A percentile compares a stretch with the other conserved stretches of the same genome.
These are phyloP conservation scores for Paecilomyces formosus DNA, from an alignment of 2,329 filamentous ascomycete genomes.

Conservation along the genomic window DNA sequence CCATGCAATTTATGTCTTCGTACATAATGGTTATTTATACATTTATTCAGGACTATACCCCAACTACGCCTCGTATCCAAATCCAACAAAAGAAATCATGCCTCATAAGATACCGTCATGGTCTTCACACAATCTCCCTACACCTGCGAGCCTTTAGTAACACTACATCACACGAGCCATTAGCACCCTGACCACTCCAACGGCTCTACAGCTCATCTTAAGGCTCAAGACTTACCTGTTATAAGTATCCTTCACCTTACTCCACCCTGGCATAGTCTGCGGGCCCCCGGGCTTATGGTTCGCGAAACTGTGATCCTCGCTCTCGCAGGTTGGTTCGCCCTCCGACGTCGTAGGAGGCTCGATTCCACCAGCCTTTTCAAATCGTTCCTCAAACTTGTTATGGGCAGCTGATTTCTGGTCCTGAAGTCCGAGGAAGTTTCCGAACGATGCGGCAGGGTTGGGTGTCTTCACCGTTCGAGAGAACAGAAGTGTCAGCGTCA, in stretches of 20 bases:
- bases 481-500: not conserved
- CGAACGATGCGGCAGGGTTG: slow-evolving; percentile 17
- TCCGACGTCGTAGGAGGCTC: slow-evolving; percentile 1
- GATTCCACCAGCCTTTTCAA: slow-evolving; percentile 1
- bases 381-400: slow-evolving; percentile 8
- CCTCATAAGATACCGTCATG: not conserved
- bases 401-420: slow-evolving; percentile 21
- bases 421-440: slow-evolving; percentile 17
- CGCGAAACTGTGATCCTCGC: slow-evolving; percentile 28
- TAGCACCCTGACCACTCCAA: not conserved
- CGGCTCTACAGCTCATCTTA: not conserved
- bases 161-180: not conserved
- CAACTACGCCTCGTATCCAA: not conserved
- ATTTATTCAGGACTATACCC: not conserved
- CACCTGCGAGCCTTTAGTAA: not conserved
- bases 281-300: slow-evolving; percentile 16
- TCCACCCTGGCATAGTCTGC: slow-evolving; percentile 23
- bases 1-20: not conserved
- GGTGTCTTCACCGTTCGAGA: not conserved
- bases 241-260: slow-evolving; percentile 14
- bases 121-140: not conserved
- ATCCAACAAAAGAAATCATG: not conserved
- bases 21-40: not conserved
- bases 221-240: not conserved
- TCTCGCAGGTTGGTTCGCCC: slow-evolving; percentile 14